A percentile compares a stretch with the other conserved stretches of the same genome.
These are phyloP conservation scores for Themeda triandra DNA, from an alignment of 176 grass and related monocot species.

Conservation along the genomic window DNA sequence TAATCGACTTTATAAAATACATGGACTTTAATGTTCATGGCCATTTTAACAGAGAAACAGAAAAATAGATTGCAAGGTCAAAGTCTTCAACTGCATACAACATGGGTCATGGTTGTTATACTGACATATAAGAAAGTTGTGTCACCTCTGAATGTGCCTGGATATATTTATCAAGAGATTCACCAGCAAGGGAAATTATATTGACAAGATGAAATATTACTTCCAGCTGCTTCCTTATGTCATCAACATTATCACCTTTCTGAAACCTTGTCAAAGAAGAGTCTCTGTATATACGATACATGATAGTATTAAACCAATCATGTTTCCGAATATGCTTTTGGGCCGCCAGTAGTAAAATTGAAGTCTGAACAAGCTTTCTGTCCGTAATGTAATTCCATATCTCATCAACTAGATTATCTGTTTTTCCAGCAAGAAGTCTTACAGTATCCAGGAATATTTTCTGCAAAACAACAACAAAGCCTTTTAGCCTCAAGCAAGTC, in stretches of 20 bases:
- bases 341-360: background rate
- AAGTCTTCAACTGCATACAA: too few species aligned
- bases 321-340: background rate
- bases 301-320: background rate
- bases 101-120: background rate
- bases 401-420: background rate
- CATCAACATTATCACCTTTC: background rate
- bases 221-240: background rate
- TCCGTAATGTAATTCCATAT: background rate
- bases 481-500: background rate
- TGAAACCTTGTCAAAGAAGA: background rate
- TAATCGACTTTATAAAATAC: too few species aligned
- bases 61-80: too few species aligned
- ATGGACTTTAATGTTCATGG: too few species aligned
- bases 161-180: slow-evolving; percentile 23
- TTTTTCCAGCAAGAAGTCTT: background rate
- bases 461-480: background rate
- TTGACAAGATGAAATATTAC: background rate
- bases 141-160: slow-evolving; percentile 1
- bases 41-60: too few species aligned
- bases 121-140: background rate
- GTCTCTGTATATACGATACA: background rate
- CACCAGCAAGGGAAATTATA: slow-evolving; percentile 3
- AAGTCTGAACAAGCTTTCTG: background rate
- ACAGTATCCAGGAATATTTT: background rate